Base-by-base conservation (phyloP, 1,284 basidiomycete species). In the Rhodotorula sp. region DNA sequence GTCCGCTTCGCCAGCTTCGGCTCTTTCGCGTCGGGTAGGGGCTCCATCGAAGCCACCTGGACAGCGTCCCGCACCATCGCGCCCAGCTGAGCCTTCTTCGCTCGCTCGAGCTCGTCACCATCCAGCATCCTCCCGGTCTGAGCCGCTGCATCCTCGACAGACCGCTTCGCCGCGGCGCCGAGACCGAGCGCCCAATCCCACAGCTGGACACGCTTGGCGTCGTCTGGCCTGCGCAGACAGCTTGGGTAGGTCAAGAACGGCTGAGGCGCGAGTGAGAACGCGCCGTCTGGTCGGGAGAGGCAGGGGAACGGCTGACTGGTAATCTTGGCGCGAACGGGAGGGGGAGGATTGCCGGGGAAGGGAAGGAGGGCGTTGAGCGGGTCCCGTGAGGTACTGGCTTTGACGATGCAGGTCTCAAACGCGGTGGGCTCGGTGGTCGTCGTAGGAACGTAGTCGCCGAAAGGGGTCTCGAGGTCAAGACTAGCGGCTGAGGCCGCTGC, bases 171-270 rank as follows among this genome's bases (percentile, higher is more conserved):
- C 34, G 26, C 34, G 22, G 8, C 7, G 9, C 16, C 44, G n/a
- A 54, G 30, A n/a, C 15, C 34, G 28, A 13, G n/a, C 16, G 58
- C 30, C 18, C 22, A 37, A 5, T 20, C 16, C 10, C n/a, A 50
- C 24, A 31, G 24, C 37, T 26, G 18, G 28, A 1, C 4, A 7
- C 28, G 37, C 22, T 3, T 8, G 0, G 10, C 44, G 4, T 13
- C 26, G 34, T 4, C 28, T 51, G 44, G 46, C 15, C 34, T 30
- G 5, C 20, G 26, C 24, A 68, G 57, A 26, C 57, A 31, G 13
- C 8, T 1, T 1, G 67, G 58, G n/a, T 48, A 68, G 5, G 47
- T n/a, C 16, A 51, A 20, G 58, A 68, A 56, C n/a, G 47, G 67
- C 24, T n/a, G 46, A 4, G 67, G 58, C 26, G 47, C 16, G 51